phyloP scores from a whole-genome alignment of 2,329 filamentous ascomycete species.

The Oidium heveae region DNA sequence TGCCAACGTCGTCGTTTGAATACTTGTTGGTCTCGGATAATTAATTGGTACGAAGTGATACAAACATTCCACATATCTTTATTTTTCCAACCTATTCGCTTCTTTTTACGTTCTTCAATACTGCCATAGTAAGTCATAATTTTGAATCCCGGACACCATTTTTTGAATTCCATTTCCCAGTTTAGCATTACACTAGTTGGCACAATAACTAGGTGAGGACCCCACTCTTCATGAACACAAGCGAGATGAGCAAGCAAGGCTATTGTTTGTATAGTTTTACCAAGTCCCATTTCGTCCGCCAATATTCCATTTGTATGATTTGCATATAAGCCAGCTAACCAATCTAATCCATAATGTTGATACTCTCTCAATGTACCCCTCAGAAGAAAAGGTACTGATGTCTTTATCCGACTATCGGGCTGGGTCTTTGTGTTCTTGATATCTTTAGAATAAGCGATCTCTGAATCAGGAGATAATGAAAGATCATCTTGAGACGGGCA shows the following conservation, averaged over 20 bases:
- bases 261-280: conserved; percentile 97
- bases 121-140: conserved; percentile 92
- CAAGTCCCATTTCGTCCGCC: conserved; percentile 94
- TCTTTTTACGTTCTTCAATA: conserved; percentile 72
- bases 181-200: conserved; percentile 97
- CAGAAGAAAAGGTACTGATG: conserved; percentile 55
- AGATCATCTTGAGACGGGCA: not conserved
- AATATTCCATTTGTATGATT: conserved; percentile 90
- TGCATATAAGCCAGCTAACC: conserved; percentile 78
- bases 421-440: conserved; percentile 18
- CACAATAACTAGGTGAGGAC: conserved; percentile 83
- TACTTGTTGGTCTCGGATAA: conserved; percentile 78
- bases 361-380: conserved; percentile 83
- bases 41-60: conserved; percentile 92
- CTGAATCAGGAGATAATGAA: conserved; percentile 6
- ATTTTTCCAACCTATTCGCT: conserved; percentile 80
- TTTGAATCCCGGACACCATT: conserved; percentile 95
- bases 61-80: conserved; percentile 91
- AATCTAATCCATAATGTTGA: conserved; percentile 89
- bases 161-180: conserved; percentile 99
- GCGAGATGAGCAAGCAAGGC: conserved; percentile 79
- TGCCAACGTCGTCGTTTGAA: conserved; percentile 89
- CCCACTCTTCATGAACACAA: conserved; percentile 77
- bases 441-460: conserved; percentile 10
- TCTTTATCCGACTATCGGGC: conserved; percentile 23